Conservation (phyloP, 1,284 basidiomycete genomes). For the Ganoderma leucocontextum region DNA sequence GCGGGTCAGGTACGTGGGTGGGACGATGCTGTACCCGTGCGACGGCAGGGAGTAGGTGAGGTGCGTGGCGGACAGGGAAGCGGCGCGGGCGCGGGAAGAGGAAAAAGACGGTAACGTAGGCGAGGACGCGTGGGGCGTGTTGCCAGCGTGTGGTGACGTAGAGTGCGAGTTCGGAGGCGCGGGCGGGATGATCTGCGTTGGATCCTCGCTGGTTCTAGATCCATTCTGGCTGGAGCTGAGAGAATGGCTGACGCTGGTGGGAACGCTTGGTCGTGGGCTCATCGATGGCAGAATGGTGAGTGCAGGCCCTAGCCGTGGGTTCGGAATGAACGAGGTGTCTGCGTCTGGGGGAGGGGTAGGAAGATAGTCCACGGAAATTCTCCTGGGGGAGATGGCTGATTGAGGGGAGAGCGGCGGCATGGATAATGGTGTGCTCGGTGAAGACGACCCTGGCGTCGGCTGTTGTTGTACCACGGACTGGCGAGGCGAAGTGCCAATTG, state of each 20-base stretch:
- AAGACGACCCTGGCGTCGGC: conserved; percentile 20
- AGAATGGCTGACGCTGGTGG: neutral
- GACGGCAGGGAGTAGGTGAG: conserved; percentile 20
- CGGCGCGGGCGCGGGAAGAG: conserved; percentile 30
- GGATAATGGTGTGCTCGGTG: conserved; percentile 31
- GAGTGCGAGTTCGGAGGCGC: conserved; percentile 28
- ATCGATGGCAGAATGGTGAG: neutral
- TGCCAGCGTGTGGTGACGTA: conserved; percentile 40
- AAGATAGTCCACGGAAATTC: conserved; percentile 26
- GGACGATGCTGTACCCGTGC: conserved; percentile 2
- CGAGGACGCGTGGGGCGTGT: conserved; percentile 41
- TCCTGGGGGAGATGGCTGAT: conserved; percentile 26
- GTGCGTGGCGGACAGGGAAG: conserved; percentile 37
- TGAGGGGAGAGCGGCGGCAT: conserved; percentile 31
- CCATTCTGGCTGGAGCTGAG: conserved; percentile 4
- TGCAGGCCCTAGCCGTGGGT: neutral
- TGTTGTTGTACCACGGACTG: neutral
- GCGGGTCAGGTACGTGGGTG: conserved; percentile 11
- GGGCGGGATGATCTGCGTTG: conserved; percentile 46
- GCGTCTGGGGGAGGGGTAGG: conserved; percentile 18
- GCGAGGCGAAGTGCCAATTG: conserved; percentile 17
- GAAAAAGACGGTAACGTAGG: conserved; percentile 21
- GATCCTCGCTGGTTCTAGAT: conserved; percentile 19
- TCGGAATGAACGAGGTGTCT: conserved; percentile 11
- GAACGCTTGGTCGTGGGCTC: conserved; percentile 4